Conservation (phyloP, 2,329 filamentous ascomycete genomes). For the Colletotrichum siamense region DNA sequence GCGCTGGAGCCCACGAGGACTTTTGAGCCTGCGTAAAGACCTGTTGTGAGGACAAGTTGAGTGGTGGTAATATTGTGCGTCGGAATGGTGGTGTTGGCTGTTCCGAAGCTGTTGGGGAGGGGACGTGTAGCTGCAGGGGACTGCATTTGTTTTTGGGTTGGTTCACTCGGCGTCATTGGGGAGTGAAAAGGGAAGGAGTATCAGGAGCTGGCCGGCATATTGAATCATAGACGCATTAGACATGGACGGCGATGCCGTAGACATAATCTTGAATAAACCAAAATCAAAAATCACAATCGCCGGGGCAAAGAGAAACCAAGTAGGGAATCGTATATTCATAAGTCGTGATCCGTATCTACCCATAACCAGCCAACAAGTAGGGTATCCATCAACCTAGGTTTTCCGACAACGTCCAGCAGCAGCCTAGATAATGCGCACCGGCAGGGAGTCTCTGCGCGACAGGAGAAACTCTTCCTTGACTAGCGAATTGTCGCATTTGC, state of each 20-base stretch:
- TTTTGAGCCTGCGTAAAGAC: constrained; percentile 6
- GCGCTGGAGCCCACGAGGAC: background rate
- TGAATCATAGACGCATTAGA: background rate
- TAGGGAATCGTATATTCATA: constrained; percentile 4
- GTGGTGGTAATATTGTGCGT: background rate
- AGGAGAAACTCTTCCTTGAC: constrained; percentile 26
- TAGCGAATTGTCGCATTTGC: constrained; percentile 43
- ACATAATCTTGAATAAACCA: background rate
- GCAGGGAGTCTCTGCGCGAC: constrained; percentile 30
- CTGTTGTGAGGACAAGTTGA: fast-evolving
- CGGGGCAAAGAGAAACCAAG: fast-evolving
- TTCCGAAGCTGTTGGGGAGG: background rate
- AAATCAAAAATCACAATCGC: background rate
- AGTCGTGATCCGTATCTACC: constrained; percentile 8
- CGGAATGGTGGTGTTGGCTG: background rate
- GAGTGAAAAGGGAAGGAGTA: background rate
- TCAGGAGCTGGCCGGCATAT: background rate
- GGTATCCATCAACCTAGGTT: background rate
- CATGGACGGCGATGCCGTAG: background rate
- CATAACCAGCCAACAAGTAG: background rate
- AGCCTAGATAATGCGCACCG: constrained; percentile 36
- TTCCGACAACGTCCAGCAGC: background rate
- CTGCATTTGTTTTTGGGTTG: background rate
- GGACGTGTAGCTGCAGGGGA: background rate
- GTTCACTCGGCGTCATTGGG: background rate